Conservation (phyloP, 2,329 filamentous ascomycete species). For the Cladosporium phlei region DNA sequence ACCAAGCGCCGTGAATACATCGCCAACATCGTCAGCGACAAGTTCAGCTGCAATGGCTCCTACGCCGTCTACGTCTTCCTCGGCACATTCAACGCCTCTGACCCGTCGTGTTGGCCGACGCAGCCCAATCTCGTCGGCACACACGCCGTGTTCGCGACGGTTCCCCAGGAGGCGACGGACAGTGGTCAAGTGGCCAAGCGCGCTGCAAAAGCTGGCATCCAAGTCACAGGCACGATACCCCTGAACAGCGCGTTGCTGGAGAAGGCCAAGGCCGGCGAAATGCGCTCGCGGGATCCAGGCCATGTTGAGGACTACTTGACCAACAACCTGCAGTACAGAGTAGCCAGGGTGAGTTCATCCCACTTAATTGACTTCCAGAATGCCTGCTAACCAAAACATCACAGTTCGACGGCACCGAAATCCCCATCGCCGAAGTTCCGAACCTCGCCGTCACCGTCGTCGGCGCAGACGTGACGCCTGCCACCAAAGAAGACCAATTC, state of each 20-base stretch:
- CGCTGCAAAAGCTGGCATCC: conserved; percentile 13
- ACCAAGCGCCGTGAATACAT: conserved; percentile 59
- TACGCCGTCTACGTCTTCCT: conserved; percentile 67
- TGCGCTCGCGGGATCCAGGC: conserved; percentile 28
- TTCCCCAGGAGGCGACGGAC: conserved; percentile 16
- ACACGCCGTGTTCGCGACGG: conserved; percentile 46
- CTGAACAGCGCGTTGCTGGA: conserved; percentile 40
- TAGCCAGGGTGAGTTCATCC: conserved; percentile 25
- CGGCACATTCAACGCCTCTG: conserved; percentile 44
- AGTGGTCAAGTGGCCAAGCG: conserved; percentile 10
- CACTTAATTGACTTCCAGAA: neutral
- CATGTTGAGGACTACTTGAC: conserved; percentile 29
- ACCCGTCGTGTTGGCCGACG: conserved; percentile 48
- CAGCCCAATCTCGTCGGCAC: conserved; percentile 58
- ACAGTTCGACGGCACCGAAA: conserved; percentile 35
- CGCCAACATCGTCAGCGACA: conserved; percentile 60
- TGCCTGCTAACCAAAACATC: neutral
- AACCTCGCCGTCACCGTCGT: conserved; percentile 39
- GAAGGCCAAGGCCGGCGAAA: conserved; percentile 29
- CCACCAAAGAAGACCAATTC: conserved; percentile 32
- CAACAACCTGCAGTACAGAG: conserved; percentile 33
- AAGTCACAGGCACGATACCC: conserved; percentile 41
- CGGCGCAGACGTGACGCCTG: conserved; percentile 35
- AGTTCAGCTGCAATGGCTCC: conserved; percentile 56
- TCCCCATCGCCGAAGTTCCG: conserved; percentile 31